phyloP scores from a whole-genome alignment of 345 rosid species.

The Ailanthus altissimus region DNA sequence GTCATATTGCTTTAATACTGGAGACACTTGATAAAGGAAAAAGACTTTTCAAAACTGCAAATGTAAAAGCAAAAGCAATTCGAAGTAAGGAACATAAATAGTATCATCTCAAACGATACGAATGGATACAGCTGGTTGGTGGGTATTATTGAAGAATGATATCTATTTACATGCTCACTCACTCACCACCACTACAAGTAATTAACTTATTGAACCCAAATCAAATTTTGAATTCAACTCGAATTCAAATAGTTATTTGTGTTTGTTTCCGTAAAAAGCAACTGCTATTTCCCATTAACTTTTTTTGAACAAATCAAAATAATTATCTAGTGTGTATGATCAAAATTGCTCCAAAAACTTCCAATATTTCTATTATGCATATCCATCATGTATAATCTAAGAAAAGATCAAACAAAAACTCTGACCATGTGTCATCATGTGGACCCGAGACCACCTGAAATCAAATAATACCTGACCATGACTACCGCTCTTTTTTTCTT shows the following conservation, averaged over 20 bases:
- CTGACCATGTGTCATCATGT: conserved; percentile 28
- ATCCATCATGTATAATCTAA: neutral
- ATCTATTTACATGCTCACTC: neutral
- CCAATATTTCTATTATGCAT: neutral
- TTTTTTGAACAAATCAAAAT: neutral
- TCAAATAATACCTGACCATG: conserved; percentile 25
- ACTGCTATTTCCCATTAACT: neutral
- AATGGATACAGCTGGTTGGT: neutral
- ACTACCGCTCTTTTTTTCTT: neutral
- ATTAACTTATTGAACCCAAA: neutral
- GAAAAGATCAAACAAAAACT: neutral
- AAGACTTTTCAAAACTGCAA: conserved; percentile 13
- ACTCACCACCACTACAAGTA: too few relatives aligned
- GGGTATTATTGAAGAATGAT: neutral
- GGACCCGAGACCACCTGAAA: conserved; percentile 33
- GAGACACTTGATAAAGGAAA: neutral
- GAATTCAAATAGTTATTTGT: neutral
- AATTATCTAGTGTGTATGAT: neutral
- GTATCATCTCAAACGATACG: neutral
- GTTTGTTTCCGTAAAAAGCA: neutral
- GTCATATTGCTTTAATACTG: neutral
- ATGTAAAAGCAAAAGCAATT: neutral
- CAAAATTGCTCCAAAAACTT: neutral
- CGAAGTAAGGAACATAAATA: neutral
- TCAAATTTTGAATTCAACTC: neutral